These are phyloP conservation scores for Phytophthora chlamydospora DNA, from an alignment of 352 stramenopile species.

Conservation along the genomic window DNA sequence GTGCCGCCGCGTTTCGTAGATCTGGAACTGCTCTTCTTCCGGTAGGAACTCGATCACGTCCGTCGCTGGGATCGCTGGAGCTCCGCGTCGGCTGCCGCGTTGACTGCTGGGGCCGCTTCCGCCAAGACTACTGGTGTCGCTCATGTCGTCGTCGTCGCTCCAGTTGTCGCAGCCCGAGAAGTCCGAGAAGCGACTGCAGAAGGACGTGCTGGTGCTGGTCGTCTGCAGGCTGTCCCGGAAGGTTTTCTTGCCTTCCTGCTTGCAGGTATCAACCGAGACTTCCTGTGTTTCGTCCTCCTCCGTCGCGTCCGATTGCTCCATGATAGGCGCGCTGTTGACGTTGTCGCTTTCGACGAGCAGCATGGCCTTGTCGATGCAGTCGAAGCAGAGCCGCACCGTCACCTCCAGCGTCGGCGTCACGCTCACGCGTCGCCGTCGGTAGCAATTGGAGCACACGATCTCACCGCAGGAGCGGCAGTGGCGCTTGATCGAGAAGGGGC, in stretches of 20 bases:
- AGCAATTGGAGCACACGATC: slow-evolving; percentile 81
- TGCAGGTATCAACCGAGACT: slow-evolving; percentile 16
- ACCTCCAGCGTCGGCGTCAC: slow-evolving; percentile 40
- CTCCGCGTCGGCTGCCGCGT: slow-evolving; percentile 17
- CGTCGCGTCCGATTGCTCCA: slow-evolving; percentile 9
- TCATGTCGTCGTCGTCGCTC: slow-evolving; percentile 43
- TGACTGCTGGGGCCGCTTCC: slow-evolving; percentile 27
- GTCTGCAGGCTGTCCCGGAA: slow-evolving; percentile 44
- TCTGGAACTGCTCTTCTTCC: slow-evolving; percentile 48
- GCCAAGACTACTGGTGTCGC: slow-evolving; percentile 37
- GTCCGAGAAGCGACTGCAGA: slow-evolving; percentile 49
- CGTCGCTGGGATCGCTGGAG: slow-evolving; percentile 17
- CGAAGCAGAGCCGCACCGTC: slow-evolving; percentile 70
- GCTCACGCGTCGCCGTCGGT: slow-evolving; percentile 60
- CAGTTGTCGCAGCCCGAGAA: slow-evolving; percentile 44
- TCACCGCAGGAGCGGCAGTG: slow-evolving; percentile 85
- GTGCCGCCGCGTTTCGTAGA: slow-evolving; percentile 51
- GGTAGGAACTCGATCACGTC: slow-evolving; percentile 53
- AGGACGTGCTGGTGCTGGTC: slow-evolving; percentile 39
- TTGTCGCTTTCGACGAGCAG: slow-evolving; percentile 30
- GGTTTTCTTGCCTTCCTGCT: slow-evolving; percentile 27
- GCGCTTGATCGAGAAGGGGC: slow-evolving; percentile 74
- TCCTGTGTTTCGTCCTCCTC: slow-evolving; percentile 23
- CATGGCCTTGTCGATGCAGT: slow-evolving; percentile 80
- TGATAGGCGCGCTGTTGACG: slow-evolving; percentile 14